These are phyloP conservation scores for Tulasnella sp. DNA, from an alignment of 768 basidiomycete genomes.

Conservation along the genomic window DNA sequence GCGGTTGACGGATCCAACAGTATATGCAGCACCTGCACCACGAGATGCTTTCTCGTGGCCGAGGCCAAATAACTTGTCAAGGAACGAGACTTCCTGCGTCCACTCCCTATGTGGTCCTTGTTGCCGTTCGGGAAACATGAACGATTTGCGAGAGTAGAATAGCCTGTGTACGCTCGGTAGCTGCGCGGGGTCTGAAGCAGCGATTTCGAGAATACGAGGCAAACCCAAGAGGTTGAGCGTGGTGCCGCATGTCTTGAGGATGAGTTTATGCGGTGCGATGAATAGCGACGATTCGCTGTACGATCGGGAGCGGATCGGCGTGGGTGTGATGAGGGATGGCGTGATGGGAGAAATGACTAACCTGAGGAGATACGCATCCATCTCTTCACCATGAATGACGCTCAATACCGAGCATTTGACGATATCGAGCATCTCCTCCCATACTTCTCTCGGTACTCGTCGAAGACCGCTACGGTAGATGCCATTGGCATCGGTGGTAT, in stretches of 20 bases:
- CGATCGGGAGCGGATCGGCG: not conserved
- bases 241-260: conserved; percentile 97
- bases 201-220: conserved; percentile 89
- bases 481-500: conserved; percentile 27
- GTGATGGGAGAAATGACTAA: conserved; percentile 29
- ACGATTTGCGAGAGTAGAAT: conserved; percentile 97
- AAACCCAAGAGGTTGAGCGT: conserved; percentile 94
- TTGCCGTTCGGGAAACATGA: conserved; percentile 98
- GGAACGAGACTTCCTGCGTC: conserved; percentile 81
- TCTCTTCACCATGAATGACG: conserved; percentile 74
- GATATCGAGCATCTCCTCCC: conserved; percentile 96
- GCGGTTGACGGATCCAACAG: conserved; percentile 93
- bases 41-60: conserved; percentile 29
- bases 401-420: conserved; percentile 95
- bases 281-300: conserved; percentile 93
- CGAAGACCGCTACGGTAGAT: conserved; percentile 57
- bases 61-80: conserved; percentile 66
- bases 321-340: conserved; percentile 5
- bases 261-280: conserved; percentile 86
- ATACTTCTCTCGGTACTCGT: conserved; percentile 56
- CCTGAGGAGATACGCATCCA: conserved; percentile 95
- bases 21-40: conserved; percentile 69
- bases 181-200: conserved; percentile 46
- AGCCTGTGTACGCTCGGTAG: conserved; percentile 68
- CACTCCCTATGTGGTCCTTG: conserved; percentile 85